phyloP scores from a whole-genome alignment of 2,329 filamentous ascomycete species.

The Moelleriella libera region DNA sequence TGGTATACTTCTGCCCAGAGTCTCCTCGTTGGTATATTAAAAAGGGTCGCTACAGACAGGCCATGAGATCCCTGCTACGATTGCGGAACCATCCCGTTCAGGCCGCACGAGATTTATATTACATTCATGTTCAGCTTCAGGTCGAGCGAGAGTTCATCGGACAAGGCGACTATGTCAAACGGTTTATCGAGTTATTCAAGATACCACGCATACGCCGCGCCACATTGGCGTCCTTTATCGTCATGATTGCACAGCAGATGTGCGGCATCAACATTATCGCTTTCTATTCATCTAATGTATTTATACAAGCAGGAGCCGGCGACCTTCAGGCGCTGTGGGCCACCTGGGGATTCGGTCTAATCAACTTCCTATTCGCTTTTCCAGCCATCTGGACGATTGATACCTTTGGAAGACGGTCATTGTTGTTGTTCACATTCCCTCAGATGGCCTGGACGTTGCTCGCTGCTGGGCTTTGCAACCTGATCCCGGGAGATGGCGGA shows the following conservation, averaged over 20 bases:
- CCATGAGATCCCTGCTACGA: conserved; percentile 38
- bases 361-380: conserved; percentile 44
- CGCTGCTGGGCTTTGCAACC: conserved; percentile 32
- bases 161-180: conserved; percentile 41
- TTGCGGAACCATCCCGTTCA: conserved; percentile 42
- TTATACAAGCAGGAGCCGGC: conserved; percentile 40
- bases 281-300: conserved; percentile 58
- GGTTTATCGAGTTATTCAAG: conserved; percentile 53
- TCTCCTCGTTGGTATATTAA: conserved; percentile 55
- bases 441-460: conserved; percentile 27
- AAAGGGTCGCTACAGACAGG: conserved; percentile 46
- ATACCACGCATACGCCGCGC: conserved; percentile 57
- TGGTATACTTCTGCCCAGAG: conserved; percentile 54
- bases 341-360: conserved; percentile 42
- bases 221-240: conserved; percentile 60
- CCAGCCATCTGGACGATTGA: conserved; percentile 47
- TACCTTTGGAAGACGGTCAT: conserved; percentile 36
- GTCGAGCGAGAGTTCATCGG: conserved; percentile 38
- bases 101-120: conserved; percentile 47
- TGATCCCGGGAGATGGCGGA: conserved; percentile 25
- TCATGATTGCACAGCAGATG: conserved; percentile 70
- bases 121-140: conserved; percentile 49
- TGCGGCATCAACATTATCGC: conserved; percentile 61
- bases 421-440: conserved; percentile 28
- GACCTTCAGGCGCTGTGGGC: conserved; percentile 43